Conservation (phyloP, 192 early-diverging fungal species). For the Entophlyctis luteolus region DNA sequence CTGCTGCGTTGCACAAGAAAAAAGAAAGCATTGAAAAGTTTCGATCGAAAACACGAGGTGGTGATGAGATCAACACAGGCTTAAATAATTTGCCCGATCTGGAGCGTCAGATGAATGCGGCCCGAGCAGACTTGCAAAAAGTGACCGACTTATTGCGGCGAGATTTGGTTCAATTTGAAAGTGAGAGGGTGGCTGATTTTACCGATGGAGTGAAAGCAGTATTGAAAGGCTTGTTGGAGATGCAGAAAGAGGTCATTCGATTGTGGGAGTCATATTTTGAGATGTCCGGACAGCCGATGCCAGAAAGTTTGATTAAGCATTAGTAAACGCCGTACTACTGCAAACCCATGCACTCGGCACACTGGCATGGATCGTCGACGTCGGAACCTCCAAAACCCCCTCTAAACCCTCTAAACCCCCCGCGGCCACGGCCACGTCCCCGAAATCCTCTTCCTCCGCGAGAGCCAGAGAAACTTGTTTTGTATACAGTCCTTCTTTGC, state of each 20-base stretch:
- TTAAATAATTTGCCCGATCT: slow-evolving; percentile 20
- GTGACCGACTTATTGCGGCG: slow-evolving; percentile 65
- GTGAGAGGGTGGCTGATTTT: slow-evolving; percentile 76
- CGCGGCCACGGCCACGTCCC: too few relatives aligned
- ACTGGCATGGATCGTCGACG: too few relatives aligned
- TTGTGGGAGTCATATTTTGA: slow-evolving; percentile 24
- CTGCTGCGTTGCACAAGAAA: slow-evolving; percentile 68
- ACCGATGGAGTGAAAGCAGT: slow-evolving; percentile 68
- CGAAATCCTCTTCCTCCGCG: too few relatives aligned
- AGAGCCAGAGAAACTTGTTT: too few relatives aligned
- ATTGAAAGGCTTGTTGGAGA: slow-evolving; percentile 70
- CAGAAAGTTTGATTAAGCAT: neutral
- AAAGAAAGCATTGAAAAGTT: slow-evolving; percentile 28
- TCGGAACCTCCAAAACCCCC: too few relatives aligned
- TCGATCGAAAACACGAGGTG: neutral
- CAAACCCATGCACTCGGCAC: too few relatives aligned
- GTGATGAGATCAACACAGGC: neutral
- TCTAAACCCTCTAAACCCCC: too few relatives aligned
- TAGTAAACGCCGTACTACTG: too few relatives aligned
- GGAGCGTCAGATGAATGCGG: neutral
- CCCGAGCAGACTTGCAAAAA: slow-evolving; percentile 67
- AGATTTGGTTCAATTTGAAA: slow-evolving; percentile 78
- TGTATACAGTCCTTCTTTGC: too few relatives aligned
- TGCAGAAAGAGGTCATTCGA: slow-evolving; percentile 66
- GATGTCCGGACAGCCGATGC: slow-evolving; percentile 1